phyloP scores from a whole-genome alignment of 257 asterid genomes.

The Fraxinus pennsylvanica region DNA sequence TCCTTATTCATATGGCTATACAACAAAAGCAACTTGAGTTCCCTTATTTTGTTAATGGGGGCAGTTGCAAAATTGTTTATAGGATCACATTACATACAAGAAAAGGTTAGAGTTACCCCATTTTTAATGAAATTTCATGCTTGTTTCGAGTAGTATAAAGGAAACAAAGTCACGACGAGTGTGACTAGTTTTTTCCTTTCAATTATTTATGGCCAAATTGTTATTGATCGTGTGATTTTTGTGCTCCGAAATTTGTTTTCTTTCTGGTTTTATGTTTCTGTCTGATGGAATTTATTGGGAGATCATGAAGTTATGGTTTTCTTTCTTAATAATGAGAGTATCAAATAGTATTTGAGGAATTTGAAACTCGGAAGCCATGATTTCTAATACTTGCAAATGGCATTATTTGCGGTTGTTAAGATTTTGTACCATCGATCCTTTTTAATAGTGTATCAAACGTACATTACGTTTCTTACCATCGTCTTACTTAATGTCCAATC shows the following conservation, averaged over 20 bases:
- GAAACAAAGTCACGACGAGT: not conserved
- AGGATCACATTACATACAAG: not conserved
- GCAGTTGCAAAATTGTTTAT: constrained; percentile 17
- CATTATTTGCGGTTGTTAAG: too few relatives aligned
- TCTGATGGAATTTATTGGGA: not conserved
- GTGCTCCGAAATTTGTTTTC: constrained; percentile 24
- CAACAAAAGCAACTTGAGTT: constrained; percentile 31
- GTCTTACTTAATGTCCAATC: not conserved
- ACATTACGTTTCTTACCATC: too few relatives aligned
- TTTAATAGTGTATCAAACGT: not conserved
- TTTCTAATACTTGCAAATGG: too few relatives aligned
- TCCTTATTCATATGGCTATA: constrained; percentile 55
- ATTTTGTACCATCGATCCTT: constrained; percentile 2
- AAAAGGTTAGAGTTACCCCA: not conserved
- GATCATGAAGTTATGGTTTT: not conserved
- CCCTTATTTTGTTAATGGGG: constrained; percentile 44
- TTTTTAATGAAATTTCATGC: not conserved
- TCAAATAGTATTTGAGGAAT: not conserved
- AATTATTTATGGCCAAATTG: not conserved
- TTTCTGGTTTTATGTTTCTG: not conserved
- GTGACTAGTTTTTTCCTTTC: not conserved
- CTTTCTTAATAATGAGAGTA: not conserved
- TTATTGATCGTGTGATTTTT: not conserved
- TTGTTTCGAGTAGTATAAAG: not conserved
- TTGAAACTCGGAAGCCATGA: too few relatives aligned